Conservation (phyloP, 768 basidiomycete species). For the Kwoniella mangroviensis region DNA sequence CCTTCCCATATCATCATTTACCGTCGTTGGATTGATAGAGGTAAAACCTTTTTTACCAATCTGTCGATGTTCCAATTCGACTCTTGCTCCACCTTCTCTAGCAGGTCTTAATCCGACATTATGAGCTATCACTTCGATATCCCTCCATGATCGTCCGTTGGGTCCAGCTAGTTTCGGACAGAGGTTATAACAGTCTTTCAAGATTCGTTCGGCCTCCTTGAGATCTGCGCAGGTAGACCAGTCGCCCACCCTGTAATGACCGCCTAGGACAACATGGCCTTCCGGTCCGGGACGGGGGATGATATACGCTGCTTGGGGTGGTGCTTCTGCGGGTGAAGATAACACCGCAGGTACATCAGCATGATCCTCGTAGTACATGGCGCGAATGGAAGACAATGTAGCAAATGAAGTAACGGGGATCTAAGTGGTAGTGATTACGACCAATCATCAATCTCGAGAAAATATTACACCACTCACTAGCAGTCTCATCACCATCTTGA, state of each 20-base stretch:
- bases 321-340: constrained; percentile 7
- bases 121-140: constrained; percentile 63
- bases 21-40: constrained; percentile 33
- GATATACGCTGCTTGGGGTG: constrained; percentile 62
- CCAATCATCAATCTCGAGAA: not conserved
- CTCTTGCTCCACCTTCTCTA: constrained; percentile 65
- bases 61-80: constrained; percentile 62
- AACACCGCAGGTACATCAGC: not conserved
- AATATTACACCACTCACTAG: not conserved
- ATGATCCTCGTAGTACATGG: no score
- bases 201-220: constrained; percentile 61
- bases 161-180: constrained; percentile 60
- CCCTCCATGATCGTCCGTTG: constrained; percentile 55
- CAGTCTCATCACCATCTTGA: constrained; percentile 4
- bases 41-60: constrained; percentile 20
- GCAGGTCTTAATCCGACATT: constrained; percentile 68
- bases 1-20: constrained; percentile 32
- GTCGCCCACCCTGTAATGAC: constrained; percentile 62
- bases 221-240: constrained; percentile 65
- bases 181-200: constrained; percentile 57
- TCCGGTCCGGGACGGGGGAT: constrained; percentile 65
- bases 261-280: constrained; percentile 65
- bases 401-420: no score
- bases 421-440: no score
- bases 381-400: no score